These are phyloP conservation scores for Phragmites australis DNA, from an alignment of 176 grass and related monocot genomes.

Conservation along the genomic window DNA sequence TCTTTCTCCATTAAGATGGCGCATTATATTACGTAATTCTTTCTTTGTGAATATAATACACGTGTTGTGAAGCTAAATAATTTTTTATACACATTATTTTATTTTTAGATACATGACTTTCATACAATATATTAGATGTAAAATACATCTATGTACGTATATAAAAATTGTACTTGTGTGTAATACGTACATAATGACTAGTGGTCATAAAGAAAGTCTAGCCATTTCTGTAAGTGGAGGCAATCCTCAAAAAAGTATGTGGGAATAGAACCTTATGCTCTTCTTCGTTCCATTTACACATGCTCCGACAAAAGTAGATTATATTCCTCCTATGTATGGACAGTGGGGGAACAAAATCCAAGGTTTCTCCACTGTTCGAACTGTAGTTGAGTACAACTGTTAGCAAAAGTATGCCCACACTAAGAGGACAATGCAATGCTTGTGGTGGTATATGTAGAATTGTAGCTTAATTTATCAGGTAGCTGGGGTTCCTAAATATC, in stretches of 20 bases:
- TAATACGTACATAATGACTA: too few species aligned
- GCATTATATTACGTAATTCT: too few species aligned
- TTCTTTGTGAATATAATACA: too few species aligned
- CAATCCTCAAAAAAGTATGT: conserved; percentile 17
- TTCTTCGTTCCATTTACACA: conserved; percentile 27
- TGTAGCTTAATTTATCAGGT: conserved; percentile 13
- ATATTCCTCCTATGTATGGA: conserved; percentile 42
- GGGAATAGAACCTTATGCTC: conserved; percentile 24
- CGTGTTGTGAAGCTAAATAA: too few species aligned
- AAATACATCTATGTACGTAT: too few species aligned
- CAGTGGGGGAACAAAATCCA: not conserved
- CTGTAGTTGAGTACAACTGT: too few species aligned
- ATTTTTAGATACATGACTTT: too few species aligned
- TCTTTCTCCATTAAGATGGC: too few species aligned
- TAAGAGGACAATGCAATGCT: not conserved
- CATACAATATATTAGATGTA: too few species aligned
- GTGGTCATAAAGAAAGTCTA: conserved; percentile 36
- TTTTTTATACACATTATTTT: too few species aligned
- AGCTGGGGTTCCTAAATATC: not conserved
- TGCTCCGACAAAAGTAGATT: conserved; percentile 27
- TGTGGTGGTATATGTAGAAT: not conserved
- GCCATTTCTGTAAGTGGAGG: conserved; percentile 24
- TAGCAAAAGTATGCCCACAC: not conserved
- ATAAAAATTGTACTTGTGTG: too few species aligned
- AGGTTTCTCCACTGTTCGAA: too few species aligned